Evolutionary conservation across 192 early-diverging fungal species (phyloP), one percentile per base, ranked within the genome.

Genomic region (Umbelopsis ramanniana): DNA sequence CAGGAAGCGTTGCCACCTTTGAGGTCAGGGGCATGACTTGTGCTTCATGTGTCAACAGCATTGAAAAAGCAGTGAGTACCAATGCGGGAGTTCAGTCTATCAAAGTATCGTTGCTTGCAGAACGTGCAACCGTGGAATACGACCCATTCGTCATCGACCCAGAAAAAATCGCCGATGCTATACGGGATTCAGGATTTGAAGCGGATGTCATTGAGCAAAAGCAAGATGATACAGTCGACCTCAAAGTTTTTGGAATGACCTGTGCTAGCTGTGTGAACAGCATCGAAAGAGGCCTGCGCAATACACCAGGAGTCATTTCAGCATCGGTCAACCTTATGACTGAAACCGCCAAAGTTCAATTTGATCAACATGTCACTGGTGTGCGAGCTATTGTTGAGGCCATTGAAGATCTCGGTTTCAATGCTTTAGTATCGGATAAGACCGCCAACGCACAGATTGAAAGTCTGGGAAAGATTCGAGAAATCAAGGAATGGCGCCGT

Each of bases 21-120:
- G 86, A 93, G 70, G 87, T 98, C 47, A 87, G 82, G n/a, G 96
- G 96, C n/a, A 98, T 98, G 96, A 96, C 96, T 33, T 97, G 96
- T 83, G 91, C 95, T 7, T 92, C 92, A 2, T 98, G 96, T 81
- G 96, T 98, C 6, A 86, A 85, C 33, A 79, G 86, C 11, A 94
- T 98, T 38, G 95, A 97, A 82, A 88, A 88, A 46, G 79, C 86
- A 22, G 75, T 97, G 47, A 52, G 72, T 35, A 60, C 67, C 1
- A 73, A 80, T 3, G 72, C 81, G 0, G 96, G 93, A 24, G 80
- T 98, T 8, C 52, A 83, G 4, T 84, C 80, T 4, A 87, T 93
- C 79, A 93, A 90, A 75, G 96, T 98, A 7, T 89, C 93, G 1
- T 83, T 98, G 54, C 83, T 94, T 46, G 90, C 94, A 8, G 95